A percentile compares a stretch with the other conserved stretches of the same genome.
phyloP scores from a whole-genome alignment of 345 rosid species.

The Populus nigra region DNA sequence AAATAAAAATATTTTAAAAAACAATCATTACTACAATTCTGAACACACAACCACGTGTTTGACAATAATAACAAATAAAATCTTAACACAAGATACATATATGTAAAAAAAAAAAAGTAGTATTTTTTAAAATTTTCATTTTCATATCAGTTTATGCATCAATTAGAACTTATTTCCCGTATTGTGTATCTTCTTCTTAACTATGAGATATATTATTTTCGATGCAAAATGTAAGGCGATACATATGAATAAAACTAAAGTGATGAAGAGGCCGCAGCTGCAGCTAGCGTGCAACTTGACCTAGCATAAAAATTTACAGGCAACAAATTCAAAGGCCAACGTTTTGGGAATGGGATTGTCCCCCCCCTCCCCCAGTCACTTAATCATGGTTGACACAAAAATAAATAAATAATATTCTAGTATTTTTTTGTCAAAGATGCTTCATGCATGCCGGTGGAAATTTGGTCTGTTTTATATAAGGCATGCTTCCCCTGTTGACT shows the following conservation, averaged over 20 bases:
- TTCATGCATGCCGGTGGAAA: slow-evolving; percentile 24
- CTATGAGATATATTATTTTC: no score
- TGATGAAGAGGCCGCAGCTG: background rate
- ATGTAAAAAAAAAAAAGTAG: no score
- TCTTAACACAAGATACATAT: no score
- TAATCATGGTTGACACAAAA: background rate
- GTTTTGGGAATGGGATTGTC: background rate
- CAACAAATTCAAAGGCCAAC: background rate
- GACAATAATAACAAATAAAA: no score
- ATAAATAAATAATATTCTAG: background rate
- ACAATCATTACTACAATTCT: no score
- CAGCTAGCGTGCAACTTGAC: background rate
- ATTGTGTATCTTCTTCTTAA: no score
- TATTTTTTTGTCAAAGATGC: background rate
- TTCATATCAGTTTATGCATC: no score
- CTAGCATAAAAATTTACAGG: background rate
- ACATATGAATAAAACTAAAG: background rate
- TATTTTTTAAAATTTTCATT: no score
- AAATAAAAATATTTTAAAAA: no score
- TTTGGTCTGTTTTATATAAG: background rate
- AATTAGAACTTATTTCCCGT: no score
- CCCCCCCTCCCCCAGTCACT: background rate
- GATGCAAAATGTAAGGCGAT: no score
- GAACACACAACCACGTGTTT: no score
- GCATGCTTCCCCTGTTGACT: slow-evolving; percentile 13